Evolutionary conservation across 108 stramenopile genomes (phyloP), one percentile per base, ranked within the genome.

Genomic region (Schizochytrium sp.): DNA sequence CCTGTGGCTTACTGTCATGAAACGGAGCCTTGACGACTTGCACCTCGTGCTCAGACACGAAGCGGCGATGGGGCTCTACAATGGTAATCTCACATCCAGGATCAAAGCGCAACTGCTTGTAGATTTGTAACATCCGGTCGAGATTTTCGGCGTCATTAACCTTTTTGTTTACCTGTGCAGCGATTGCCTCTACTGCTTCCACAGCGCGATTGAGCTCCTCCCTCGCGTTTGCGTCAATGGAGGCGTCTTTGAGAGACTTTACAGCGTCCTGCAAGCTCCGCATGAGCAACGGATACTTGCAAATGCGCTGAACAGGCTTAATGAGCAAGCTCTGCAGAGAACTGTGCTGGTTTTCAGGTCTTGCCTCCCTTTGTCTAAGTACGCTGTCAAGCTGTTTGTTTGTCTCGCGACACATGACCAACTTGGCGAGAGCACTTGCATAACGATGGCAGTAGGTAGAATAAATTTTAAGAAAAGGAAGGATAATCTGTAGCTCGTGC

Each of bases 281-380:
- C 5, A 89, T 10, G 1, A 89, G 72, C 72, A 89, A 64, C 4
- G 88, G 88, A 40, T 89, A 89, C 72, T 89, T 89, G 87, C 88
- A 89, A 28, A 89, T 89, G 49, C 88, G 88, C 72, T 89, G 88
- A 12, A 89, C 88, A 4, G 88, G 88, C 72, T 89, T 89, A 72
- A 89, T 89, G 64, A 89, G 88, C 12, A 89, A 44, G 40, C 61
- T 53, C 8, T 64, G 49, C 47, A 89, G 49, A 4, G 46, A 41
- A 15, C 44, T 38, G 28, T 69, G 64, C 64, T 69, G 7, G 53
- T 49, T 83, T 40, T 83, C 76, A n/a, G 76, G 53, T 10, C 76
- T 17, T 5, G 47, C 76, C 76, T 83, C 76, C 38, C 76, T 47
- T 10, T 49, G 50, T 53, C 47, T 83, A 38, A 83, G 2, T 10